phyloP scores from a whole-genome alignment of 495 filamentous ascomycete genomes.

The Neurospora sp. region DNA sequence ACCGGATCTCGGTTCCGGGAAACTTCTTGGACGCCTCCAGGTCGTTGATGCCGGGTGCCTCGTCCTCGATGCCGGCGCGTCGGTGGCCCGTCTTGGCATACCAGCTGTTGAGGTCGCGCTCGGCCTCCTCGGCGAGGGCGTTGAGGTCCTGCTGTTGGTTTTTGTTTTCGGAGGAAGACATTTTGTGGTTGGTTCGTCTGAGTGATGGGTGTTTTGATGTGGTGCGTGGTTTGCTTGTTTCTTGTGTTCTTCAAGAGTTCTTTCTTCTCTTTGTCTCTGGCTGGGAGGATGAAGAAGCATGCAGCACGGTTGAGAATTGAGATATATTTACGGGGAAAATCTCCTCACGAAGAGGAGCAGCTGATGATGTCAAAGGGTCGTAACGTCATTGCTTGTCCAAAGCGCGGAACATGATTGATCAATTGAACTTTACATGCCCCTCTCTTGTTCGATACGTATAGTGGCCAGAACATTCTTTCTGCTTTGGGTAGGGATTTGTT shows the following conservation, averaged over 20 bases:
- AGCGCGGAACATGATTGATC: not conserved
- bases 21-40: slow-evolving; percentile 20
- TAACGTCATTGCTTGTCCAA: not conserved
- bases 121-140: slow-evolving; percentile 33
- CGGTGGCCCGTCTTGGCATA: slow-evolving; percentile 30
- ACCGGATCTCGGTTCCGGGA: slow-evolving; percentile 20
- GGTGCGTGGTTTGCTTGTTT: not conserved
- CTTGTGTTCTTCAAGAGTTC: not conserved
- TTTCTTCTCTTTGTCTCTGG: not conserved
- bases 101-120: slow-evolving; percentile 38
- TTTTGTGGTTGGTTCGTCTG: not conserved
- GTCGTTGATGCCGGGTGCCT: slow-evolving; percentile 21
- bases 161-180: not conserved
- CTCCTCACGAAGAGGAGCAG: not conserved
- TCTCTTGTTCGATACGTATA: not conserved
- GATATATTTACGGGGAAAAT: not conserved
- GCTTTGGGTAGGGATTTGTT: not conserved
- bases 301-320: not conserved
- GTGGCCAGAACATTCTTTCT: not conserved
- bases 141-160: slow-evolving; percentile 4
- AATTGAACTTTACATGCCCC: not conserved
- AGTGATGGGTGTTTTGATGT: not conserved
- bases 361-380: not conserved
- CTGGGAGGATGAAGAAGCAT: not conserved
- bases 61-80: slow-evolving; percentile 16